These are phyloP conservation scores for Auricularia cornea DNA, from an alignment of 768 basidiomycete genomes.

Conservation along the genomic window DNA sequence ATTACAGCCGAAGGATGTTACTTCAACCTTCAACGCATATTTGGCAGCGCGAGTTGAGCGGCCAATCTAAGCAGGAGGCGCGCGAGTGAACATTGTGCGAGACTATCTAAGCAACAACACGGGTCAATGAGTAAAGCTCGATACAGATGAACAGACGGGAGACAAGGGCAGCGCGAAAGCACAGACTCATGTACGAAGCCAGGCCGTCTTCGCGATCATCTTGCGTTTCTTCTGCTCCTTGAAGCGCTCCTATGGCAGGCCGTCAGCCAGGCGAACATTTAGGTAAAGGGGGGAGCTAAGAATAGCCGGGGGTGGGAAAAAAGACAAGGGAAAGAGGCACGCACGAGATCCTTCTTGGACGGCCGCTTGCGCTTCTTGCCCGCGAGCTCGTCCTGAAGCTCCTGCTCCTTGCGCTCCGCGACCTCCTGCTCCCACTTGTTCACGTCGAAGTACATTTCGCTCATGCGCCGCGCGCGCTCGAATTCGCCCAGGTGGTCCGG, in stretches of 20 bases:
- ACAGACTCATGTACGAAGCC: constrained; percentile 42
- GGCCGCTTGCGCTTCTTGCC: constrained; percentile 71
- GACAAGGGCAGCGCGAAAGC: background rate
- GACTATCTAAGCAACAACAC: background rate
- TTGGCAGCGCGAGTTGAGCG: too few relatives aligned
- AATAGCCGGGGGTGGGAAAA: background rate
- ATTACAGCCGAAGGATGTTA: too few relatives aligned
- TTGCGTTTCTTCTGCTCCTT: constrained; percentile 75
- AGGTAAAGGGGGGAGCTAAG: constrained; percentile 2
- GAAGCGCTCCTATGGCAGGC: constrained; percentile 60
- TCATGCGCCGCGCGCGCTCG: constrained; percentile 78
- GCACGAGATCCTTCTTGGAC: constrained; percentile 75
- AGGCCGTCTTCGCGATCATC: constrained; percentile 84
- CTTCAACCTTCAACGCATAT: too few relatives aligned
- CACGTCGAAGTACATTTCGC: constrained; percentile 81
- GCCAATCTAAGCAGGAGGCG: too few relatives aligned
- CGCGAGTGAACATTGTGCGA: too few relatives aligned
- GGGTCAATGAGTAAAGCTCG: background rate
- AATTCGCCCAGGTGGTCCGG: constrained; percentile 73
- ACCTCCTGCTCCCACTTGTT: constrained; percentile 70
- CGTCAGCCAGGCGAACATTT: constrained; percentile 11
- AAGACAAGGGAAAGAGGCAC: constrained; percentile 19
- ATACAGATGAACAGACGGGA: background rate
- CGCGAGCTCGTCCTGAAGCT: constrained; percentile 41
- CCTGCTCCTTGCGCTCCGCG: constrained; percentile 33